Evolutionary conservation across 108 stramenopile genomes (phyloP).

Genomic region (Nitzschia palea): DNA sequence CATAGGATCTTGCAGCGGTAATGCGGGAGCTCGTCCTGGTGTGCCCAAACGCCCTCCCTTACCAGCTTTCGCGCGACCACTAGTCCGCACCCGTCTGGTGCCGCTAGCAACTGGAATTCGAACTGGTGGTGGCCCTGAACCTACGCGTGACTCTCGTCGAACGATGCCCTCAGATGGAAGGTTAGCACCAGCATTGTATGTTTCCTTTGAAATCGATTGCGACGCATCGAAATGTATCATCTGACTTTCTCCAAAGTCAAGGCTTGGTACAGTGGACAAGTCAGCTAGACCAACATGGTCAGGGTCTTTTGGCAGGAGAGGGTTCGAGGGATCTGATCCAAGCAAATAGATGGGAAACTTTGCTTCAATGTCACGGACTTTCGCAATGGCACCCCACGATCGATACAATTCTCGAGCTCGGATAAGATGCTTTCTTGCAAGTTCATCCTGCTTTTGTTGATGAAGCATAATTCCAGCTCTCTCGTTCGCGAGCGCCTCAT

Average conservation of each 20-base stretch:
- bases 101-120: too few species aligned
- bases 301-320: not conserved
- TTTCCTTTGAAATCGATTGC: not conserved
- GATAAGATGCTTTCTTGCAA: constrained; percentile 7
- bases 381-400: not conserved
- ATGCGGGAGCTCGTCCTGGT: too few species aligned
- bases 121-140: not conserved
- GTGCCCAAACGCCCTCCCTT: too few species aligned
- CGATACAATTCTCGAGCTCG: constrained; percentile 7
- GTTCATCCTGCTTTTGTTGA: not conserved
- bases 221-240: not conserved
- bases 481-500: constrained; percentile 25
- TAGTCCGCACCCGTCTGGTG: too few species aligned
- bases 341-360: constrained; percentile 1
- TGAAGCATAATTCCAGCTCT: constrained; percentile 13
- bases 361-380: not conserved
- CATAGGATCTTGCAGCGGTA: too few species aligned
- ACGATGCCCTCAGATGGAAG: not conserved
- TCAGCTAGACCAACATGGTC: not conserved
- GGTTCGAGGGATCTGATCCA: not conserved
- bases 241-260: constrained; percentile 1
- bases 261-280: not conserved
- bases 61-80: too few species aligned
- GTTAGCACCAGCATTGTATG: not conserved
- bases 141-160: not conserved